Conservation (phyloP, 2,329 filamentous ascomycete species). For the Paraphoma sp. region DNA sequence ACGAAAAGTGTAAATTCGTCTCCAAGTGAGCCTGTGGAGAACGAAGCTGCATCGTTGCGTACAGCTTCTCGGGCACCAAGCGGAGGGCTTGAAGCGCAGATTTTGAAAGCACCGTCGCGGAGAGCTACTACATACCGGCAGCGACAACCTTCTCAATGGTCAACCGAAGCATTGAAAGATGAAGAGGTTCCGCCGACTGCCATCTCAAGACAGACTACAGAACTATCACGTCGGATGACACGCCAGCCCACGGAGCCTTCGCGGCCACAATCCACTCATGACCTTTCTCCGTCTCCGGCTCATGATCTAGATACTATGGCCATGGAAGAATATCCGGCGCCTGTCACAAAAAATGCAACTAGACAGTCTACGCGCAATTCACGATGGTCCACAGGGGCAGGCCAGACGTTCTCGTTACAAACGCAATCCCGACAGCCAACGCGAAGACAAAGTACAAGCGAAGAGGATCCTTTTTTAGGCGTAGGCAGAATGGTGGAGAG, state of each 20-base stretch:
- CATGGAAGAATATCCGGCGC: neutral
- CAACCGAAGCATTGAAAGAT: neutral
- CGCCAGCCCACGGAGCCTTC: conserved; percentile 6
- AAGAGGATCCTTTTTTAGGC: too few relatives aligned
- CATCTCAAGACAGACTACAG: neutral
- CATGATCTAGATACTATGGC: neutral
- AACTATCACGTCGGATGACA: conserved; percentile 2
- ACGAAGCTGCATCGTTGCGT: too few relatives aligned
- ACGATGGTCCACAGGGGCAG: neutral
- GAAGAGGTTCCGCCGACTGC: neutral
- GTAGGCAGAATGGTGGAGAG: too few relatives aligned
- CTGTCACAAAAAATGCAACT: neutral
- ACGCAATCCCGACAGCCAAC: too few relatives aligned
- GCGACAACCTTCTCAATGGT: neutral
- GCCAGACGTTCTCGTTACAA: too few relatives aligned
- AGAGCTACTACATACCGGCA: neutral
- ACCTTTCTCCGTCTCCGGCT: neutral
- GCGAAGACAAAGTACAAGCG: too few relatives aligned
- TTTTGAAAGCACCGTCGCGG: too few relatives aligned
- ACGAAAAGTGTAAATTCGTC: too few relatives aligned
- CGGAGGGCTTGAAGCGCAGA: too few relatives aligned
- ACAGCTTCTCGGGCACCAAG: too few relatives aligned
- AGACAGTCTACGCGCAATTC: conserved; percentile 6
- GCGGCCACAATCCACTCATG: neutral
- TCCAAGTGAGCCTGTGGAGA: too few relatives aligned